Conservation (phyloP, 108 stramenopile species). For the Conticribra guillardii region DNA sequence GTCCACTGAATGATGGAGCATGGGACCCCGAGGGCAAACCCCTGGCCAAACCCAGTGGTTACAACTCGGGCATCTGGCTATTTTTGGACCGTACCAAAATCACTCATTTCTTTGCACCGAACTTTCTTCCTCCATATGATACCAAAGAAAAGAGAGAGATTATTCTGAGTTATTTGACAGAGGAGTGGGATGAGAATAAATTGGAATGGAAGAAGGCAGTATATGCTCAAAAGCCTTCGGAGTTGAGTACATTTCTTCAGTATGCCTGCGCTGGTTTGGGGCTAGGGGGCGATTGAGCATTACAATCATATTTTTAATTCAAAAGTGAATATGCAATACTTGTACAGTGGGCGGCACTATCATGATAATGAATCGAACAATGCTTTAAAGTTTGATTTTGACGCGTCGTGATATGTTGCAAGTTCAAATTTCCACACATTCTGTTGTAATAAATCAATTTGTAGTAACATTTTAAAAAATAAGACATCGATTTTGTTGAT, state of each 20-base stretch:
- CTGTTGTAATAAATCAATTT: too few species aligned
- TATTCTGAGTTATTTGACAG: slow-evolving; percentile 72
- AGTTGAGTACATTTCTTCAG: neutral
- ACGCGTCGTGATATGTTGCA: too few species aligned
- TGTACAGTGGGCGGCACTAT: too few species aligned
- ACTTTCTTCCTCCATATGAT: slow-evolving; percentile 88
- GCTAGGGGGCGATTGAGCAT: neutral
- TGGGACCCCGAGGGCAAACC: slow-evolving; percentile 54
- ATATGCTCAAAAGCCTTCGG: slow-evolving; percentile 27
- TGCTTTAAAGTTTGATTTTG: too few species aligned
- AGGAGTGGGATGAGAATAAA: slow-evolving; percentile 85
- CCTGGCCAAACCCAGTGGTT: slow-evolving; percentile 28
- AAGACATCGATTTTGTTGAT: too few species aligned
- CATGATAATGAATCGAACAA: too few species aligned
- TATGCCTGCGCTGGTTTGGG: neutral
- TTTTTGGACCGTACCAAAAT: slow-evolving; percentile 81
- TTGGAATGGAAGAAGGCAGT: slow-evolving; percentile 70
- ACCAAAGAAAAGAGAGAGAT: slow-evolving; percentile 76
- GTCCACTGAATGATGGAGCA: slow-evolving; percentile 63
- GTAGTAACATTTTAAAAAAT: too few species aligned
- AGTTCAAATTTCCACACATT: too few species aligned
- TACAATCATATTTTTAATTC: too few species aligned
- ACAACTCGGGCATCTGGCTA: slow-evolving; percentile 76
- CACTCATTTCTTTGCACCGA: slow-evolving; percentile 84
- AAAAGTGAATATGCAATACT: too few species aligned